Base-by-base conservation (phyloP, 805 yeast genomes). In the Yarrowia osloensis region DNA sequence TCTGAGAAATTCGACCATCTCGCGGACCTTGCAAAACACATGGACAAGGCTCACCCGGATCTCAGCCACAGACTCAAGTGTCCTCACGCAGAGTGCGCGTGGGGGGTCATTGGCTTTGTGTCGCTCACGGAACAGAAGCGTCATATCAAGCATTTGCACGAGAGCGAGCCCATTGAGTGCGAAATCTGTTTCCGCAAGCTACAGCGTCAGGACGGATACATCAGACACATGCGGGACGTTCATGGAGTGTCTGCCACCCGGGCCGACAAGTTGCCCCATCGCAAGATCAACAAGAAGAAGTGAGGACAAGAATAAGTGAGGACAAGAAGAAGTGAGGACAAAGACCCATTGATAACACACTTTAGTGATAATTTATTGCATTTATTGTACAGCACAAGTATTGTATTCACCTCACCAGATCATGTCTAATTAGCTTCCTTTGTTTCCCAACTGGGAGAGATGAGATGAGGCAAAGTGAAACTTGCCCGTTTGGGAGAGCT, bases 151-250 rank as follows among this genome's bases (percentile, higher is more conserved):
- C 29, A 39, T 6, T 5, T 40, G 5, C 63, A 57, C 15, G 63
- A 40, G 2, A n/a, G 12, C 22, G 7, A 57, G 28, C 47, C 63
- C 2, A 39, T 39, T 17, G 26, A 39, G 37, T 57, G 63, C 13
- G 13, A 15, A 3, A n/a, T 57, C 4, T 57, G 63, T 6, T 7
- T 11, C 13, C 24, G 49, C 6, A 40, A 39, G 28, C 49, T 57
- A 3, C 49, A 39, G 49, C 47, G 63, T 8, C 40, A 37, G 13
- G 63, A 57, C 15, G 63, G 63, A 11, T 40, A 11, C 13, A 57
- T 57, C 12, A n/a, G 63, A 19, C 63, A 57, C 26, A 39, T 57
- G 63, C 22, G 63, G 5, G 49, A 39, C 21, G 49, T 57, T 13
- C 63, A 57, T n/a, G 46, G 46, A 1, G 26, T 37, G 21, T 11